Evolutionary conservation across 208 protist species (phyloP), one percentile per base, ranked within the genome.

Genomic region (Phytomonas francai): DNA sequence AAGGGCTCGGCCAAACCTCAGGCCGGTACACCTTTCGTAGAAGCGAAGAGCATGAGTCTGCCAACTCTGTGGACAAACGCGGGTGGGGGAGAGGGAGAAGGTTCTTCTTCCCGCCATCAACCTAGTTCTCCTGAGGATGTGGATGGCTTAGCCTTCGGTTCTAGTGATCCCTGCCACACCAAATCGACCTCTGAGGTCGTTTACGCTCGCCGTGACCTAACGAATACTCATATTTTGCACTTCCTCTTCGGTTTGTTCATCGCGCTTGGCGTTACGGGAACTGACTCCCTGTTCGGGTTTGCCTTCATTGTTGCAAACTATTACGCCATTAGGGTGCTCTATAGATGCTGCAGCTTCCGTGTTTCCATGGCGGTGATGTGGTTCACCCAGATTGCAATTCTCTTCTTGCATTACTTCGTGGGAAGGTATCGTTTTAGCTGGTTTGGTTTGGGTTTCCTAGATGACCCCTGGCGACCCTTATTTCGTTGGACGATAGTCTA

Each of bases 401-500:
- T 89, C 59, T 84, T 87, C 42, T 25, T 80, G 54, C 84, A 84
- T 59, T 67, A 69, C 39, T 63, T 81, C 67, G 68, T 60, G 6
- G 59, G 58, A 0, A 76, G 68, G 11, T 88, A 89, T 56, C 56
- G 59, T 25, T 87, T 89, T 51, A 63, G 58, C 14, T 79, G 74
- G 74, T 74, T 91, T 32, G 79, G 79, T 5, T 65, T 87, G 14
- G 60, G 74, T 59, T 73, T 71, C 14, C 63, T 87, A 0, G 71
- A 79, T 57, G 11, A 57, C 8, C 36, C 74, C 28, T 79, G 60
- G 59, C 34, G 61, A 9, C 58, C 71, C 16, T 49, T 83, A 16
- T 70, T 83, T 6, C 32, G 34, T 28, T 96, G 90, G 89, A 78
- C 76, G 9, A 71, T 80, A 9, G 80, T 84, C 36, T 97, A 85